These are phyloP conservation scores for Solanum bukasovii DNA, from an alignment of 257 asterid species.

Conservation along the genomic window DNA sequence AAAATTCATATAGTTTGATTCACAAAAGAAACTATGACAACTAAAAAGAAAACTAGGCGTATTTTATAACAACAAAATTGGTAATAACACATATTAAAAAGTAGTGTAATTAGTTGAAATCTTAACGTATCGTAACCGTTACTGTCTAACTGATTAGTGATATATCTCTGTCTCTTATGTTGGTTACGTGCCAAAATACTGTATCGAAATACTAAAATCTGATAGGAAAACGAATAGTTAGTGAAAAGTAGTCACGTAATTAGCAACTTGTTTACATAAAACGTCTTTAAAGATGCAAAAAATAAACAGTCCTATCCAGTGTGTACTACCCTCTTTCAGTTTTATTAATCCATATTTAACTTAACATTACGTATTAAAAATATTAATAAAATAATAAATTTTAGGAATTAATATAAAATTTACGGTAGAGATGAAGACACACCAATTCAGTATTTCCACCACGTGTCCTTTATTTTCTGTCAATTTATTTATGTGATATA, in stretches of 20 bases:
- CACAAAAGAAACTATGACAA: too few relatives aligned
- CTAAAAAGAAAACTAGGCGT: too few relatives aligned
- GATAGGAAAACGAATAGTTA: background rate
- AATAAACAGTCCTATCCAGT: background rate
- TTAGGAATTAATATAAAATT: background rate
- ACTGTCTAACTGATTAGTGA: background rate
- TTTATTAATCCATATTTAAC: background rate
- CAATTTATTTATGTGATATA: background rate
- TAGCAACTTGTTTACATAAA: background rate
- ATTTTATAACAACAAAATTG: background rate
- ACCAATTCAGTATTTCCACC: background rate
- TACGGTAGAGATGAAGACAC: background rate
- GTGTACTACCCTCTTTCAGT: background rate
- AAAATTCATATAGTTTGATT: too few relatives aligned
- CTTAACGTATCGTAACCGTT: background rate
- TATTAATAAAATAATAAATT: too few relatives aligned
- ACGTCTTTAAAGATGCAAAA: background rate
- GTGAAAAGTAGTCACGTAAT: background rate
- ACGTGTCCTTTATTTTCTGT: slow-evolving; percentile 1
- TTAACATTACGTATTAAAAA: too few relatives aligned
- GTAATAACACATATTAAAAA: background rate
- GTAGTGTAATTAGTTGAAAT: background rate
- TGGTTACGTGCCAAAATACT: background rate
- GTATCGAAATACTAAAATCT: background rate
- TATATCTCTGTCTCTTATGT: background rate